A percentile compares a stretch with the other conserved stretches of the same genome.
These are phyloP conservation scores for Plantago major DNA, from an alignment of 257 asterid species.

Conservation along the genomic window DNA sequence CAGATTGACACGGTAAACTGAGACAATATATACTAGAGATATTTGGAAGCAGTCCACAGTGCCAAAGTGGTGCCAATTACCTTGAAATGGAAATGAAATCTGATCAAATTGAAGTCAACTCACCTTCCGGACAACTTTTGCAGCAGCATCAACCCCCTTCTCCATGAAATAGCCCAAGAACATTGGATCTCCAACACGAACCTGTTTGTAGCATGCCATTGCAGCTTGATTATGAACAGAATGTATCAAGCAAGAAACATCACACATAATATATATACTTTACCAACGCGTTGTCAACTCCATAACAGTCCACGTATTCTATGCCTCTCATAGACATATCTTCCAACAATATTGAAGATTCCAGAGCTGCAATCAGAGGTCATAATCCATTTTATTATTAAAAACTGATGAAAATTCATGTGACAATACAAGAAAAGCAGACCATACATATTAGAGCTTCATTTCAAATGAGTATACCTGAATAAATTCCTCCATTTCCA, in stretches of 20 bases:
- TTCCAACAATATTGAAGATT: conserved; percentile 72
- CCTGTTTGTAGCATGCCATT: conserved; percentile 44
- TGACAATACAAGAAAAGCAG: conserved; percentile 16
- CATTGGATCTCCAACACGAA: conserved; percentile 95
- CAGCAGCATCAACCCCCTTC: conserved; percentile 81
- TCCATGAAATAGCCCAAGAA: conserved; percentile 95
- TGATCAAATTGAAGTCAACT: conserved; percentile 7
- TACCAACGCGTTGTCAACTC: conserved; percentile 97
- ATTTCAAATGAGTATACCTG: conserved; percentile 46
- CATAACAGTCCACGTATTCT: conserved; percentile 87
- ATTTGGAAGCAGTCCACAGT: too few species aligned
- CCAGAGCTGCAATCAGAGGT: conserved; percentile 58
- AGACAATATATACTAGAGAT: too few species aligned
- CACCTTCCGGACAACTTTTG: conserved; percentile 81
- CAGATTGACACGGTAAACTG: too few species aligned
- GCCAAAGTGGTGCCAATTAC: background rate
- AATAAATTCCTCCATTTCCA: conserved; percentile 96
- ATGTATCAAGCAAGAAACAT: conserved; percentile 14
- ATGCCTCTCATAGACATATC: conserved; percentile 88
- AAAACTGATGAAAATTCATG: background rate
- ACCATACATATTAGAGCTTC: conserved; percentile 9
- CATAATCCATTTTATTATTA: conserved; percentile 17
- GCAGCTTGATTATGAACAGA: conserved; percentile 12
- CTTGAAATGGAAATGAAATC: conserved; percentile 1
- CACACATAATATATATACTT: conserved; percentile 13